Conservation (phyloP, 768 basidiomycete genomes). For the Hericium coralloides region DNA sequence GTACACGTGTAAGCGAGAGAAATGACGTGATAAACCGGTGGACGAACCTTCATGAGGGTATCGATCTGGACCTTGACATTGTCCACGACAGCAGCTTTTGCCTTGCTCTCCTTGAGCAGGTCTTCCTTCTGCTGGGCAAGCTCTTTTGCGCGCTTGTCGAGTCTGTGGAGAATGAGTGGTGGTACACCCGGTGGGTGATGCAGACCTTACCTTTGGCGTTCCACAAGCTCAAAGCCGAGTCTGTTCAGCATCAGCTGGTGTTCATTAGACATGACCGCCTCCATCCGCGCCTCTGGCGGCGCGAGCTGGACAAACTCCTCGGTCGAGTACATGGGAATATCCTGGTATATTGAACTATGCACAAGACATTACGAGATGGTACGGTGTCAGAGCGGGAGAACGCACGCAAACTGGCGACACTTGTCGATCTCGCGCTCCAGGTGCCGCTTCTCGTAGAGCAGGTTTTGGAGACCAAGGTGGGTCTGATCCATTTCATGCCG, state of each 20-base stretch:
- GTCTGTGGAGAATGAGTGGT: conserved; percentile 30
- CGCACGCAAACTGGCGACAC: conserved; percentile 86
- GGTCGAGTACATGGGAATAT: conserved; percentile 63
- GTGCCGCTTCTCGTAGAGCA: conserved; percentile 83
- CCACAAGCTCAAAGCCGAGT: conserved; percentile 77
- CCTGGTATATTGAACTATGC: conserved; percentile 78
- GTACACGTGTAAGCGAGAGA: neutral
- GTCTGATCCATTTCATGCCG: conserved; percentile 88
- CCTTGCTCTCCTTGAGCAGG: conserved; percentile 70
- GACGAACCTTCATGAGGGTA: conserved; percentile 56
- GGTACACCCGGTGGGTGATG: conserved; percentile 4
- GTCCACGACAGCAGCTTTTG: conserved; percentile 65
- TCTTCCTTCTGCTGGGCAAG: conserved; percentile 66
- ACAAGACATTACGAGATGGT: conserved; percentile 2
- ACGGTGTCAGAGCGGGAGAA: conserved; percentile 8
- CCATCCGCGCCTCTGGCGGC: conserved; percentile 54
- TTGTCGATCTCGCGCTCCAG: conserved; percentile 89
- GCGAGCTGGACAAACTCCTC: conserved; percentile 65
- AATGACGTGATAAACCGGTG: neutral
- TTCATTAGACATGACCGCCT: conserved; percentile 52
- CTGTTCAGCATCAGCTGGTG: conserved; percentile 87
- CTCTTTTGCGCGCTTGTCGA: conserved; percentile 63
- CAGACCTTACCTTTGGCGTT: conserved; percentile 67
- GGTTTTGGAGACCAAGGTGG: conserved; percentile 77
- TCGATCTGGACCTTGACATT: conserved; percentile 75